Percentiles rank a stretch among this genome's conserved stretches.
Evolutionary conservation across 2,329 filamentous ascomycete species (phyloP).

Genomic region (Onygenales sp.): DNA sequence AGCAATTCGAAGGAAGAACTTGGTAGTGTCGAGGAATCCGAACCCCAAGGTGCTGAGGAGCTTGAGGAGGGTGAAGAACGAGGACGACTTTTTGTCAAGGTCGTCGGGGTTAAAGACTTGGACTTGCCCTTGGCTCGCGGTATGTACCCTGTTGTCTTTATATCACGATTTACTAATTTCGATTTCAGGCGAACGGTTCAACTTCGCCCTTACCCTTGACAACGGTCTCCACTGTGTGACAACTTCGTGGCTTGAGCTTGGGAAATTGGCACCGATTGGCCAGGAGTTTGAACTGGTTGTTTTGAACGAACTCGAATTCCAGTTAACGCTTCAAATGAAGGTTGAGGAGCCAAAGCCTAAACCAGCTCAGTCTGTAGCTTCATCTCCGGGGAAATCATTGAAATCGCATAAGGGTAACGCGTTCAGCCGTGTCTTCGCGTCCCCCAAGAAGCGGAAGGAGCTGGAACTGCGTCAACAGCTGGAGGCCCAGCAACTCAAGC

Average conservation of each 20-base stretch:
- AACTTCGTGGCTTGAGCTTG: conserved; percentile 87
- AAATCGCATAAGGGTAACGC: conserved; percentile 70
- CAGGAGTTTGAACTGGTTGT: conserved; percentile 98
- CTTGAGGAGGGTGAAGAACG: conserved; percentile 75
- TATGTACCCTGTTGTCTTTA: conserved; percentile 39
- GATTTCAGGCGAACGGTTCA: conserved; percentile 66
- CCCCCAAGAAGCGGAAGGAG: conserved; percentile 94
- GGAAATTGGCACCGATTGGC: conserved; percentile 84
- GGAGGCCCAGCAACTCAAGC: conserved; percentile 66
- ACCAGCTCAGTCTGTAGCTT: conserved; percentile 27
- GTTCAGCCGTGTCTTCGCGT: conserved; percentile 86
- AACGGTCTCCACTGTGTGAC: conserved; percentile 97
- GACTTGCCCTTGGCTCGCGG: conserved; percentile 84
- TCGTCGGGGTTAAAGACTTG: conserved; percentile 94
- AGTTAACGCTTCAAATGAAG: conserved; percentile 93
- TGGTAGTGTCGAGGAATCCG: conserved; percentile 48
- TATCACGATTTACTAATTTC: conserved; percentile 16
- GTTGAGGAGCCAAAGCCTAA: conserved; percentile 67
- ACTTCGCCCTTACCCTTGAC: conserved; percentile 95
- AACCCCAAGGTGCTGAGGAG: conserved; percentile 46
- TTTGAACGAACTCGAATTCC: conserved; percentile 95
- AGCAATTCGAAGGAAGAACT: conserved; percentile 61
- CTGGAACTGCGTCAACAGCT: conserved; percentile 75
- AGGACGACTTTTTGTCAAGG: conserved; percentile 91
- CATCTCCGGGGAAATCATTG: conserved; percentile 52